Base-by-base conservation (phyloP, 768 basidiomycete genomes). In the Termitomyces heimii region DNA sequence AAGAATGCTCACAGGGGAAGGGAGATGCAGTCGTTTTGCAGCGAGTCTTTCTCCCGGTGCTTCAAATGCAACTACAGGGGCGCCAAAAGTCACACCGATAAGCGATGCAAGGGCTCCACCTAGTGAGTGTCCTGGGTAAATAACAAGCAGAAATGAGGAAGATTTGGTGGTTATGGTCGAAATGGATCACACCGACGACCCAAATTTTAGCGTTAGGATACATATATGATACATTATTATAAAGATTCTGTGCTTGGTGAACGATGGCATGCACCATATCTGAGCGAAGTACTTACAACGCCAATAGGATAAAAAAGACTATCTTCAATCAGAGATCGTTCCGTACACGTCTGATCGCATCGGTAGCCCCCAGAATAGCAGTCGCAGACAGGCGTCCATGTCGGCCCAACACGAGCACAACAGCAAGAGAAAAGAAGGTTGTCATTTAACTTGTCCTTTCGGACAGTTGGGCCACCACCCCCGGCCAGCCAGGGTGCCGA, bases 361-460 rank as follows among this genome's bases (percentile, higher is more conserved):
- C 82, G 86, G 69, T 85, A 82, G 14, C 80, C 73, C 1, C 91
- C 83, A 7, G 84, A 75, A 66, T 87, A 88, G 70, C 96, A 98
- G 49, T 82, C 88, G 68, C 96, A 98, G 0, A 97, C 96, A 0
- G 96, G 80, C 20, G 82, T 84, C 96, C 96, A 98, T 0, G 92
- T 92, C 53, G 93, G 91, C 34, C 90, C 92, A n/a, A 98, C 91
- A 7, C 89, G 81, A 2, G 94, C 95, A 65, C 96, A 98, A 70
- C 96, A 98, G 71, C 96, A 98, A 4, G 92, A 89, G 74, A 96
- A 96, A 34, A 98, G 73, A n/a, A 95, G 74, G 66, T 96, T 98
- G 65, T 98, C 95, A 71, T 98, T 98, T 57, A 87, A 71, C 73
- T 94, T 96, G 75, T 98, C 96, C 70, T 89, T 97, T 65, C 78